A percentile compares a stretch with the other conserved stretches of the same genome.
Evolutionary conservation across 75 land plant genomes (phyloP).

Genomic region (Pinus taeda): DNA sequence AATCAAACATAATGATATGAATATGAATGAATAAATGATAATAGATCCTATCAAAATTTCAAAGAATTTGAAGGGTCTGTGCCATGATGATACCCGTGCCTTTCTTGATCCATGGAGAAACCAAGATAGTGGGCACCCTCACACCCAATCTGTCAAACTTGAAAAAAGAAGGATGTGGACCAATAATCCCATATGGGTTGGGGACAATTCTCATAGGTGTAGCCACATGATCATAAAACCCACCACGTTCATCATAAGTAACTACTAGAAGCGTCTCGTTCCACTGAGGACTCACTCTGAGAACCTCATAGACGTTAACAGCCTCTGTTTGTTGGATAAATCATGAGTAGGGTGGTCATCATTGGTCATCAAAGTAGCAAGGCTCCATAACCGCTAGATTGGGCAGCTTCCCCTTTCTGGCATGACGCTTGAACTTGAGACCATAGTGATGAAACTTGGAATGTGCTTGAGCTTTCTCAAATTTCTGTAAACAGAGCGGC

Average conservation of each 20-base stretch:
- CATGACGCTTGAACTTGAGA: conserved; percentile 43
- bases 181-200: conserved; percentile 53
- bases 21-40: too few species aligned
- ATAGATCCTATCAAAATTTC: too few species aligned
- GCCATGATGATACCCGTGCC: conserved; percentile 23
- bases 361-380: conserved; percentile 64
- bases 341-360: conserved; percentile 88
- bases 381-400: conserved; percentile 74
- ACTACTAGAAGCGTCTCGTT: conserved; percentile 50
- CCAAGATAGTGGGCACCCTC: conserved; percentile 61
- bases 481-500: conserved; percentile 66
- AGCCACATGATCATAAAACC: conserved; percentile 80
- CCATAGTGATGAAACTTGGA: conserved; percentile 40
- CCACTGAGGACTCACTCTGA: conserved; percentile 79
- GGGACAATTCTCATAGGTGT: conserved; percentile 63
- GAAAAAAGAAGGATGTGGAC: conserved; percentile 43
- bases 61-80: not conserved
- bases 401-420: conserved; percentile 55
- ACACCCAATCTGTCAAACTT: conserved; percentile 71
- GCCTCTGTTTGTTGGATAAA: conserved; percentile 57
- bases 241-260: conserved; percentile 84
- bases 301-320: conserved; percentile 71
- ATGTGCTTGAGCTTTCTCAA: conserved; percentile 59
- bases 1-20: too few species aligned
- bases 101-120: conserved; percentile 74